Evolutionary conservation across 208 protist species (phyloP).

Genomic region (Trypanosoma platydactyli): DNA sequence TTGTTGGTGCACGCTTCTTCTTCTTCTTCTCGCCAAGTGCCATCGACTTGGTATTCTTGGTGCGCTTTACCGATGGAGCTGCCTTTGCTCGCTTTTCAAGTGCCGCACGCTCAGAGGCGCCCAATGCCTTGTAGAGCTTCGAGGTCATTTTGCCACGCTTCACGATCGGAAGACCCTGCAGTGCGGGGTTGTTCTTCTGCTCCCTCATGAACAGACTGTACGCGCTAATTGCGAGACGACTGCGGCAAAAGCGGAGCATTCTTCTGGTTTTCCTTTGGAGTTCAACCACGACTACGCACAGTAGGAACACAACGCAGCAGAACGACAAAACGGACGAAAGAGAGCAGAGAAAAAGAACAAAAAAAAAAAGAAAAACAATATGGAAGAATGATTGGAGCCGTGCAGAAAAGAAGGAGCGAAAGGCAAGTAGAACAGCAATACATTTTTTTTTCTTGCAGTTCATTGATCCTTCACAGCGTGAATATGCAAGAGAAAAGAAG

Average conservation of each 20-base stretch:
- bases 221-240: slow-evolving; percentile 69
- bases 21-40: slow-evolving; percentile 12
- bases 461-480: neutral
- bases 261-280: neutral
- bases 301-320: neutral
- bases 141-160: slow-evolving; percentile 76
- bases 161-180: slow-evolving; percentile 63
- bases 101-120: slow-evolving; percentile 42
- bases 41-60: slow-evolving; percentile 30
- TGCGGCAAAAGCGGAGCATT: slow-evolving; percentile 70
- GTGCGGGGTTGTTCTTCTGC: slow-evolving; percentile 83
- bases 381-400: too few species aligned
- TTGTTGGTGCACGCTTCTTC: slow-evolving; percentile 31
- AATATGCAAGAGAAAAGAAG: too few species aligned
- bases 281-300: neutral
- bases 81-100: slow-evolving; percentile 74
- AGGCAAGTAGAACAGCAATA: slow-evolving; percentile 10
- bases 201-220: slow-evolving; percentile 88
- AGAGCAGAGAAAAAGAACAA: slow-evolving; percentile 23
- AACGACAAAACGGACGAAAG: slow-evolving; percentile 9
- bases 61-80: slow-evolving; percentile 29
- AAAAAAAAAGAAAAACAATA: slow-evolving; percentile 12
- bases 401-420: too few species aligned
- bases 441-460: slow-evolving; percentile 6
- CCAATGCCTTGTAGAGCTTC: slow-evolving; percentile 80